These are phyloP conservation scores for Colletotrichum chlorophyti DNA, from an alignment of 2,329 filamentous ascomycete species.

Conservation along the genomic window DNA sequence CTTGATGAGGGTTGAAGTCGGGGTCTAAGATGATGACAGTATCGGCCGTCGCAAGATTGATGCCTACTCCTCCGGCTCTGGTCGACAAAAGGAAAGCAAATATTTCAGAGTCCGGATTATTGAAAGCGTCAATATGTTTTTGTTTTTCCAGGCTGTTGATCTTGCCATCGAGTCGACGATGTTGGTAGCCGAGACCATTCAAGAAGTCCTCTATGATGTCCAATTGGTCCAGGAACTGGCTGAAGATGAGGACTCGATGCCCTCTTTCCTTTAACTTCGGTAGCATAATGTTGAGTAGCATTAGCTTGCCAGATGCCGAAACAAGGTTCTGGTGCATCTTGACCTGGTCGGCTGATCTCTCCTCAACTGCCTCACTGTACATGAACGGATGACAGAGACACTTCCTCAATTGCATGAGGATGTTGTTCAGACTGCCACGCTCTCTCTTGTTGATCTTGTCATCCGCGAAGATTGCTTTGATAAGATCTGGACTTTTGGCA, in stretches of 20 bases:
- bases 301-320: slow-evolving; percentile 88
- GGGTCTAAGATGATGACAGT: slow-evolving; percentile 98
- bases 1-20: slow-evolving; percentile 98
- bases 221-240: slow-evolving; percentile 89
- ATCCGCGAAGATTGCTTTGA: slow-evolving; percentile 83
- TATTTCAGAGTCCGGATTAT: slow-evolving; percentile 79
- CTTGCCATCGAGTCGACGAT: slow-evolving; percentile 85
- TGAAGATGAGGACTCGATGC: slow-evolving; percentile 93
- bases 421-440: slow-evolving; percentile 86
- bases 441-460: slow-evolving; percentile 73
- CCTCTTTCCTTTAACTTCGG: slow-evolving; percentile 86
- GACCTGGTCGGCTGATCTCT: slow-evolving; percentile 67
- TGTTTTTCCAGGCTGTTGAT: slow-evolving; percentile 88
- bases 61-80: slow-evolving; percentile 92
- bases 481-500: slow-evolving; percentile 86
- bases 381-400: slow-evolving; percentile 96
- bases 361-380: slow-evolving; percentile 90
- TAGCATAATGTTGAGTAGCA: slow-evolving; percentile 83
- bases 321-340: slow-evolving; percentile 81
- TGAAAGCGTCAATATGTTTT: slow-evolving; percentile 92
- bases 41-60: slow-evolving; percentile 95
- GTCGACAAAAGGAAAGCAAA: slow-evolving; percentile 96
- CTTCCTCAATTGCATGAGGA: slow-evolving; percentile 92
- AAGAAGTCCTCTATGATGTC: slow-evolving; percentile 94
- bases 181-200: slow-evolving; percentile 73